Percentiles rank a stretch among this genome's conserved stretches.
These are phyloP conservation scores for Calamus simplicifolius DNA, from an alignment of 176 grass and related monocot species.

Conservation along the genomic window DNA sequence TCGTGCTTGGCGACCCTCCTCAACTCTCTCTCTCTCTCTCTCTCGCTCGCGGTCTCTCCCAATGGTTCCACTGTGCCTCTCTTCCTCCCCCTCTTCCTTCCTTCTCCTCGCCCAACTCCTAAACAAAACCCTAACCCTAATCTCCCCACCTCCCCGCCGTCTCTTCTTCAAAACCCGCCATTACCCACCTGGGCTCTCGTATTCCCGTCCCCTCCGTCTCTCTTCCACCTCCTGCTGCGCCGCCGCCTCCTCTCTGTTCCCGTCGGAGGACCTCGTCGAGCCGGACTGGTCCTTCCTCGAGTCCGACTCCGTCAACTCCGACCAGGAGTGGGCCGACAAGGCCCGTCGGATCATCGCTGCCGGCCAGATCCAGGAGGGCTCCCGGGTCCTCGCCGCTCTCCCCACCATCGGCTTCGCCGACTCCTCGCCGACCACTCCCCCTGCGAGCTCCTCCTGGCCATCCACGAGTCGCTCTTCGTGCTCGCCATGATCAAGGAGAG, in stretches of 20 bases:
- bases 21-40: background rate
- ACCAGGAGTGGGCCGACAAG: background rate
- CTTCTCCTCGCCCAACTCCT: background rate
- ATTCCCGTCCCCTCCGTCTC: conserved; percentile 9
- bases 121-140: background rate
- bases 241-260: conserved; percentile 20
- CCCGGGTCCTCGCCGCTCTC: conserved; percentile 50
- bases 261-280: conserved; percentile 55
- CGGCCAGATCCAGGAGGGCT: conserved; percentile 32
- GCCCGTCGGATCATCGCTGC: conserved; percentile 34
- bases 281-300: conserved; percentile 88
- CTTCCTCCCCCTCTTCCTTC: conserved; percentile 12
- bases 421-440: conserved; percentile 37
- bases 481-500: conserved; percentile 71
- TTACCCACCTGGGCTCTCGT: background rate
- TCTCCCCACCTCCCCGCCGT: background rate
- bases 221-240: conserved; percentile 8
- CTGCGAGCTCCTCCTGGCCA: conserved; percentile 52
- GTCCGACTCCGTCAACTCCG: background rate
- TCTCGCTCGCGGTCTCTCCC: too few species aligned
- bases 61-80: conserved; percentile 19
- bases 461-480: conserved; percentile 81
- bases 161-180: background rate
- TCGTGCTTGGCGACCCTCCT: too few species aligned
- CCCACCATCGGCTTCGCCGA: conserved; percentile 52